Evolutionary conservation across 768 basidiomycete species (phyloP).

Genomic region (Rhizopogon vesiculosus): DNA sequence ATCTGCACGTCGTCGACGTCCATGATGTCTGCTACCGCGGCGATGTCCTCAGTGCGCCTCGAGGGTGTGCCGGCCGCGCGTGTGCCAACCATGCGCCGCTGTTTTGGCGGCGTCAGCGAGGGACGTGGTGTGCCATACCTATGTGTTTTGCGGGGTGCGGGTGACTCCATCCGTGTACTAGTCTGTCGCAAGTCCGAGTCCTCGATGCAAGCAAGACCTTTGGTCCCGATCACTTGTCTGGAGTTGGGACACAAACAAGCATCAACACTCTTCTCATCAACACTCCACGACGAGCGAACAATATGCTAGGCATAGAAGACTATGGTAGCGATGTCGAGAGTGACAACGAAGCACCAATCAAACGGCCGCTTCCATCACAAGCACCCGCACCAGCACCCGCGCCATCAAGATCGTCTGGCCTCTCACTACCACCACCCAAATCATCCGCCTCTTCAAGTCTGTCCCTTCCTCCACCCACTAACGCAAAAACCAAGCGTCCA

Average conservation of each 20-base stretch:
- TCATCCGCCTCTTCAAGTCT: conserved; percentile 17
- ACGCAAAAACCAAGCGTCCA: conserved; percentile 35
- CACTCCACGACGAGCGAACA: conserved; percentile 4
- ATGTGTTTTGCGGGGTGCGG: conserved; percentile 51
- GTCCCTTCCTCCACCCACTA: conserved; percentile 26
- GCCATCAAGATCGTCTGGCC: conserved; percentile 24
- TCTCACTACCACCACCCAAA: conserved; percentile 34
- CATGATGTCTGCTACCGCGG: conserved; percentile 52
- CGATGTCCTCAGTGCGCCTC: conserved; percentile 26
- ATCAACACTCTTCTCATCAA: neutral
- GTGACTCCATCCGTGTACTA: conserved; percentile 32
- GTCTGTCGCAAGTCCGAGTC: no score
- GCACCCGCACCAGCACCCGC: conserved; percentile 13
- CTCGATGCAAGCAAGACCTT: neutral
- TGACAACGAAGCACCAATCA: conserved; percentile 33
- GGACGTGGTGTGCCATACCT: conserved; percentile 22
- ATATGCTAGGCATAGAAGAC: conserved; percentile 72
- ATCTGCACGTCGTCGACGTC: conserved; percentile 56
- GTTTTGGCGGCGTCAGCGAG: conserved; percentile 21
- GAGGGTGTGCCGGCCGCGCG: conserved; percentile 19
- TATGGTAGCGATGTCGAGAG: conserved; percentile 72
- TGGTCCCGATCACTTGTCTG: neutral
- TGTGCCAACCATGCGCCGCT: conserved; percentile 20
- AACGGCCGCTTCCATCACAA: conserved; percentile 9
- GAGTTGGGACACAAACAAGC: neutral